Conservation (phyloP, 345 rosid genomes). For the Aethionema arabicum region DNA sequence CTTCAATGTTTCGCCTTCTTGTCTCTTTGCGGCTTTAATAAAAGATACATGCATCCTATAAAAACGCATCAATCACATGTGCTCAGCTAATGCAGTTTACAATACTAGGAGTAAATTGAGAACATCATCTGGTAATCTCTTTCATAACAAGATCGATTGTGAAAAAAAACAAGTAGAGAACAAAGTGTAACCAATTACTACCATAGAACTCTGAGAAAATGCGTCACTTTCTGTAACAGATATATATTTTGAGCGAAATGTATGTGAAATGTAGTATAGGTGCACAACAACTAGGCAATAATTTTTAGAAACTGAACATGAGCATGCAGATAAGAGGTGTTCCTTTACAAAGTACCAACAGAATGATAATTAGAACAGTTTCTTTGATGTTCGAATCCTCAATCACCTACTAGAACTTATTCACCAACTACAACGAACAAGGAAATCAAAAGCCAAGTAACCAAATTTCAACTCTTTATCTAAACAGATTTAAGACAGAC, state of each 20-base stretch:
- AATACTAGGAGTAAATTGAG: constrained; percentile 12
- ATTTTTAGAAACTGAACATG: constrained; percentile 17
- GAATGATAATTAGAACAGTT: constrained; percentile 5
- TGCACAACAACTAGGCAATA: constrained; percentile 1
- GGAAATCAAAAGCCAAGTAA: constrained; percentile 15
- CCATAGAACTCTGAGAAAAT: constrained; percentile 11
- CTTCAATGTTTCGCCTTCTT: constrained; percentile 46
- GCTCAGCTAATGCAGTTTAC: constrained; percentile 24
- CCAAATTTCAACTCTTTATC: background rate
- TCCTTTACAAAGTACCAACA: background rate
- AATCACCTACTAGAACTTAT: constrained; percentile 1
- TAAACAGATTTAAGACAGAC: background rate
- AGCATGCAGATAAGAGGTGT: constrained; percentile 7
- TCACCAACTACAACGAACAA: background rate
- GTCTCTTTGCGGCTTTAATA: constrained; percentile 60
- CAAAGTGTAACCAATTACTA: constrained; percentile 14
- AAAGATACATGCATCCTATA: constrained; percentile 67
- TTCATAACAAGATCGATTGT: constrained; percentile 9
- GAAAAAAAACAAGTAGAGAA: constrained; percentile 1
- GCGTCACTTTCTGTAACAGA: constrained; percentile 13
- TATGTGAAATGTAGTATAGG: constrained; percentile 7
- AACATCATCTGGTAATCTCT: constrained; percentile 11
- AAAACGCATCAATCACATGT: constrained; percentile 23
- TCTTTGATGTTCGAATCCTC: background rate
- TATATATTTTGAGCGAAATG: background rate